Base-by-base conservation (phyloP, 768 basidiomycete species). In the Naematelia aurantialba region DNA sequence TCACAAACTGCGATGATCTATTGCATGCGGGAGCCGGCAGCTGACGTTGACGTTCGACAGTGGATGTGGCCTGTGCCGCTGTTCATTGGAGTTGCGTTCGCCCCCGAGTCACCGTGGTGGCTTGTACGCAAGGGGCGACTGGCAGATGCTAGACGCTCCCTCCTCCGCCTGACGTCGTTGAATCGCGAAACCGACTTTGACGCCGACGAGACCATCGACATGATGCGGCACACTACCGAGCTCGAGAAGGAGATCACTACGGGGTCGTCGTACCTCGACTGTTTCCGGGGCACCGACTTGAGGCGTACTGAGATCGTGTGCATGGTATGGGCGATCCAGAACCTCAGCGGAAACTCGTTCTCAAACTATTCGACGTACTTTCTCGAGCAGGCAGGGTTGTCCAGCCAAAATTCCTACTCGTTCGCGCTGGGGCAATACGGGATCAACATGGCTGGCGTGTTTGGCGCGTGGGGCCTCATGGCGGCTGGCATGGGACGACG, bases 291-390 rank as follows among this genome's bases (percentile, higher is more conserved):
- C 1, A 65, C 68, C 48, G 76, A 80, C 55, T 55, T 69, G 0
- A 61, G 79, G 12, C 63, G 79, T 17, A 79, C 78, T 24, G 77
- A 78, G 61, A 77, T 91, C 76, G 91, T 70, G 19, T 65, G 64
- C 27, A 57, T 61, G 53, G 55, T 59, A 1, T 77, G 74, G 73
- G 63, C 66, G 21, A 71, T 73, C 45, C 77, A 78, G 52, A 58
- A 62, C 51, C 49, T 57, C 42, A 46, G 50, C 42, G 76, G 75
- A 52, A 68, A 66, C 45, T 60, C 69, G 8, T 73, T 70, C 53
- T 66, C 62, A 46, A 67, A 68, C 56, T 70, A 69, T 58, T 67
- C 67, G 22, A 65, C 67, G 26, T 68, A 68, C 56, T 73, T 73
- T 47, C 61, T 73, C 48, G 59, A 69, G 51, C 69, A 70, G 57